Evolutionary conservation across 306 rosid species (phyloP).

Genomic region (Castanospermum australe): DNA sequence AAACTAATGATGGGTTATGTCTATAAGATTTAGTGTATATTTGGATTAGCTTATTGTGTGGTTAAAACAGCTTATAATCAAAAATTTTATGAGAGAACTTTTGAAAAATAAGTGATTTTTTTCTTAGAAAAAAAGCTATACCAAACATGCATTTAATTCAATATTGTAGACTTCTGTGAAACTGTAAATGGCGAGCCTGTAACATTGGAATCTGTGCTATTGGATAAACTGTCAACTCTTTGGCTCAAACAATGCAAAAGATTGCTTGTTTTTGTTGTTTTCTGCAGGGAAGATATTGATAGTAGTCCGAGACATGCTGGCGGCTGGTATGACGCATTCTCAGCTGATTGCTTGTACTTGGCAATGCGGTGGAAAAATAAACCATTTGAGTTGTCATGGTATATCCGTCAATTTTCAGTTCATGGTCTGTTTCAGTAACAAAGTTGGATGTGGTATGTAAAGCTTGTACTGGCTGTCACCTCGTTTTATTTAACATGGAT

Average conservation of each 20-base stretch:
- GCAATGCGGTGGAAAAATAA: background rate
- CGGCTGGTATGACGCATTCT: conserved; percentile 11
- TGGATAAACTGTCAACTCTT: background rate
- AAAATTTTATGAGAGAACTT: too few species aligned
- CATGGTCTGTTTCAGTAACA: background rate
- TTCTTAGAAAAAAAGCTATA: too few species aligned
- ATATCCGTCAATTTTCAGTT: background rate
- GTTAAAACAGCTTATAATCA: too few species aligned
- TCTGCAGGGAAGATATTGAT: conserved; percentile 63
- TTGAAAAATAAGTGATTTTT: too few species aligned
- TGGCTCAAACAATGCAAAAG: background rate
- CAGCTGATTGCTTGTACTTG: conserved; percentile 1
- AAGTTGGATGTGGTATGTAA: conserved; percentile 21
- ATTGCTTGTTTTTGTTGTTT: conserved; percentile 20
- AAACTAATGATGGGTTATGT: background rate
- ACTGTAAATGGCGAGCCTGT: background rate
- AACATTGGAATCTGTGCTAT: background rate
- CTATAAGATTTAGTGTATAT: too few species aligned
- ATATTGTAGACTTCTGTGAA: background rate
- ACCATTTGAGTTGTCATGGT: background rate
- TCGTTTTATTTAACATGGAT: background rate
- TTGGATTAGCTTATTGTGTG: too few species aligned
- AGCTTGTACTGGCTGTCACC: background rate
- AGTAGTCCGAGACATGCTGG: background rate
- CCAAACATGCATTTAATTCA: background rate